Base-by-base conservation (phyloP, 129 eudicot species). In the Erigeron canadensis region DNA sequence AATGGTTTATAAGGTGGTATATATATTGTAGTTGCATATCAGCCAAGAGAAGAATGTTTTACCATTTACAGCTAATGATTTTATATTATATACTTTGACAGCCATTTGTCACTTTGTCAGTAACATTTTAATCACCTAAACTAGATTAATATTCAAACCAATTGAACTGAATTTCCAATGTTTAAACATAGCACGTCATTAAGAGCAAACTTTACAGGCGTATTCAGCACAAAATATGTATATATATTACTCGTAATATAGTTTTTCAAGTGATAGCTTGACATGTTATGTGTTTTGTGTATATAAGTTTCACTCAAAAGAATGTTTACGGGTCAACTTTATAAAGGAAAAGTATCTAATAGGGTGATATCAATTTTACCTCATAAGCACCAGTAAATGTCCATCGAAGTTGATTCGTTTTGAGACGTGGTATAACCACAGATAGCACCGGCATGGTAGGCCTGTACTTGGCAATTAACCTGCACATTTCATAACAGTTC, bases 361-460 rank as follows among this genome's bases (percentile, higher is more conserved):
- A 0, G 15, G 19, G 8, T 5, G 56, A 15, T 63, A 15, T 6
- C 46, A 4, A 4, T 9, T 37, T 58, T 89, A 93, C 98, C 98
- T 89, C 91, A 85, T 80, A 93, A 80, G 96, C 91, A 61, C 98
- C 98, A 12, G 81, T 89, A 66, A 85, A 89, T 28, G 91, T 89
- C 98, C 98, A 89, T 51, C 88, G 85, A 38, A 93, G 88, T 76
- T 93, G 96, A 70, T 93, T 85, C 43, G 96, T 89, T 74, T 85
- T 87, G n/a, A 93, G 89, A 15, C 87, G 92, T 57, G 98, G 98
- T 58, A 93, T 87, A 69, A 93, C 96, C 48, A 93, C 95, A 13
- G 98, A 93, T 21, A 93, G 80, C 56, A 93, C 96, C 34, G 98
- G 98, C 98, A 93, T 89, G 11, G 98, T 87, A 23, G 98, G 98